Evolutionary conservation across 2,329 filamentous ascomycete species (phyloP).

Genomic region (Pyricularia sp.): DNA sequence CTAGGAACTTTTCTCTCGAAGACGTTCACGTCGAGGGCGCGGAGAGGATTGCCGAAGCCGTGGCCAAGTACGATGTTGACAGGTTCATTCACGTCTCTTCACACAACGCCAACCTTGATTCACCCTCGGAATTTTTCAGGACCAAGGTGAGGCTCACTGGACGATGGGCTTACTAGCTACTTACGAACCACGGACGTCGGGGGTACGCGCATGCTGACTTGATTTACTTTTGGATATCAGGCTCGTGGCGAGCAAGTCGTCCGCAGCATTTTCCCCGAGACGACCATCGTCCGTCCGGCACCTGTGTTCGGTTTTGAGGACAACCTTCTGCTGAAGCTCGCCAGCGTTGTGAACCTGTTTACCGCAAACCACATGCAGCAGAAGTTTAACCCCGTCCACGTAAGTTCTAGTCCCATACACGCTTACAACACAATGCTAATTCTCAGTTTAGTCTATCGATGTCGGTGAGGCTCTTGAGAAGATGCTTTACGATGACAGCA

Average conservation of each 20-base stretch:
- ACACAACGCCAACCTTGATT: constrained; percentile 73
- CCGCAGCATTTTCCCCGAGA: constrained; percentile 85
- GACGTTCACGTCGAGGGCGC: constrained; percentile 90
- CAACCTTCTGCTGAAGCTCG: constrained; percentile 75
- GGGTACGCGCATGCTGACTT: not conserved
- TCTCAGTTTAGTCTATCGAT: constrained; percentile 56
- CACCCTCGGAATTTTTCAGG: constrained; percentile 75
- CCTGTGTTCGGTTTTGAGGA: constrained; percentile 95
- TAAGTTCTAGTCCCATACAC: constrained; percentile 26
- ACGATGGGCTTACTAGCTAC: constrained; percentile 23
- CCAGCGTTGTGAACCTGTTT: constrained; percentile 65
- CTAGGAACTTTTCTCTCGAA: constrained; percentile 83
- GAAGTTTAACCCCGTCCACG: constrained; percentile 82
- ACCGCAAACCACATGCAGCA: constrained; percentile 91
- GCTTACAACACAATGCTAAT: not conserved
- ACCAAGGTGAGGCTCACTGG: constrained; percentile 47
- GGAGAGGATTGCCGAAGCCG: constrained; percentile 83
- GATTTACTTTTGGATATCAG: constrained; percentile 14
- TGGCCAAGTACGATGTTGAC: constrained; percentile 96
- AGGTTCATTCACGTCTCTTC: constrained; percentile 94
- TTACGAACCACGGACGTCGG: not conserved
- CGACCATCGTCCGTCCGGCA: constrained; percentile 87
- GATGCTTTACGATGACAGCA: constrained; percentile 85
- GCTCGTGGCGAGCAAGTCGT: constrained; percentile 71
- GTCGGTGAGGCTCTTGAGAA: constrained; percentile 77